Evolutionary conservation across 768 basidiomycete species (phyloP).

Genomic region (Boletus fagicola): DNA sequence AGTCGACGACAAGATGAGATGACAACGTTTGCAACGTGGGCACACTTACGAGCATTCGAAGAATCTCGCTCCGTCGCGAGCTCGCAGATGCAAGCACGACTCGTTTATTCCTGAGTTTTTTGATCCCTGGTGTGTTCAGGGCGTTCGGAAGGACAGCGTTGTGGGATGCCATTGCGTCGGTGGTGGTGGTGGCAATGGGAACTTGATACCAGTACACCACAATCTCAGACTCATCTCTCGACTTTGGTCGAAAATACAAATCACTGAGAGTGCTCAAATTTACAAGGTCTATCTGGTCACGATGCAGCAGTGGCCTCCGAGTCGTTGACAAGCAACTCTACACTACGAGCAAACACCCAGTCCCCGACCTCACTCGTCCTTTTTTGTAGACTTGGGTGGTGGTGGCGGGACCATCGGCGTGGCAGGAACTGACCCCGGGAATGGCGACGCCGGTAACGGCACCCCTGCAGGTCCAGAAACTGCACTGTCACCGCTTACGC

Average conservation of each 20-base stretch:
- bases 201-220: background rate
- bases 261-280: background rate
- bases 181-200: background rate
- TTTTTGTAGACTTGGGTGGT: slow-evolving; percentile 21
- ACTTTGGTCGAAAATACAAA: background rate
- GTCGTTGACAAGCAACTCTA: background rate
- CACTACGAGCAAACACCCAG: background rate
- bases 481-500: slow-evolving; percentile 11
- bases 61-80: slow-evolving; percentile 80
- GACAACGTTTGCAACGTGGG: background rate
- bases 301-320: background rate
- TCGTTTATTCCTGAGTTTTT: slow-evolving; percentile 72
- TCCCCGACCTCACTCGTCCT: slow-evolving; percentile 25
- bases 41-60: slow-evolving; percentile 64
- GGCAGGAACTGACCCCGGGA: slow-evolving; percentile 16
- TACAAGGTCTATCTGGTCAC: background rate
- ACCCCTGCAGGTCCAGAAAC: slow-evolving; percentile 6
- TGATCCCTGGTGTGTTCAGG: slow-evolving; percentile 55
- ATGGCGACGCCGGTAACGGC: slow-evolving; percentile 25
- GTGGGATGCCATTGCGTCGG: slow-evolving; percentile 30
- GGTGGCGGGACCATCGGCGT: slow-evolving; percentile 22
- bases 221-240: background rate
- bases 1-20: background rate
- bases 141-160: slow-evolving; percentile 60
- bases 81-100: slow-evolving; percentile 86